A percentile compares a stretch with the other conserved stretches of the same genome.
phyloP scores from a whole-genome alignment of 306 rosid genomes.

The Canavalia ensiformis region DNA sequence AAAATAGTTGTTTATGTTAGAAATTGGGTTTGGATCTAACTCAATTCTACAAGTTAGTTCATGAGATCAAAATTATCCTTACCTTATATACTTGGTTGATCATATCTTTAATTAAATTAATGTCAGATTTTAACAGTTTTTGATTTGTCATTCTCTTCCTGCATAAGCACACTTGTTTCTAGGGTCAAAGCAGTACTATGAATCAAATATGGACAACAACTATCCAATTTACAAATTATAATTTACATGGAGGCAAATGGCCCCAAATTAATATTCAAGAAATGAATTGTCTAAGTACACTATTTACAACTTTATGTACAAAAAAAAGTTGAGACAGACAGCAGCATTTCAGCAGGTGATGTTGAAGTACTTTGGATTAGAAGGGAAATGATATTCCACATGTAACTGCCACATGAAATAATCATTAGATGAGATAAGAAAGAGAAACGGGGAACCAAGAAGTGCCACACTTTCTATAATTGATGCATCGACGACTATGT shows the following conservation, averaged over 20 bases:
- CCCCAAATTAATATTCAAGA: conserved; percentile 34
- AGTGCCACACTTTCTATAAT: background rate
- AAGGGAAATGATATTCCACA: conserved; percentile 82
- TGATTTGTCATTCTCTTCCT: too few species aligned
- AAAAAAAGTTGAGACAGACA: conserved; percentile 26
- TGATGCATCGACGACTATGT: background rate
- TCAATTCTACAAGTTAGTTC: too few species aligned
- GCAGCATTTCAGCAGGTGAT: conserved; percentile 54
- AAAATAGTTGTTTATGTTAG: background rate
- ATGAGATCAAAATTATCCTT: too few species aligned
- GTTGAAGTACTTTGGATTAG: conserved; percentile 80
- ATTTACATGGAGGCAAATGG: conserved; percentile 45
- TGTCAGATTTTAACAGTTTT: too few species aligned
- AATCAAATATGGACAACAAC: conserved; percentile 36
- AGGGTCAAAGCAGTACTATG: background rate
- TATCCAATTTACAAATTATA: conserved; percentile 42
- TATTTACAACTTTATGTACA: conserved; percentile 50
- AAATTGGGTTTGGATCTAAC: too few species aligned
- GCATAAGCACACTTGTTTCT: background rate
- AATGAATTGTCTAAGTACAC: conserved; percentile 50
- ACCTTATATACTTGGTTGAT: too few species aligned
- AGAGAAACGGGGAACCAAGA: background rate
- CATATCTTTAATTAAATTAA: too few species aligned
- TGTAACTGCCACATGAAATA: conserved; percentile 63
- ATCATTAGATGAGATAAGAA: conserved; percentile 10